A percentile compares a stretch with the other conserved stretches of the same genome.
Conservation (phyloP, 2,329 filamentous ascomycete species). For the Teratosphaeria nubilosa region DNA sequence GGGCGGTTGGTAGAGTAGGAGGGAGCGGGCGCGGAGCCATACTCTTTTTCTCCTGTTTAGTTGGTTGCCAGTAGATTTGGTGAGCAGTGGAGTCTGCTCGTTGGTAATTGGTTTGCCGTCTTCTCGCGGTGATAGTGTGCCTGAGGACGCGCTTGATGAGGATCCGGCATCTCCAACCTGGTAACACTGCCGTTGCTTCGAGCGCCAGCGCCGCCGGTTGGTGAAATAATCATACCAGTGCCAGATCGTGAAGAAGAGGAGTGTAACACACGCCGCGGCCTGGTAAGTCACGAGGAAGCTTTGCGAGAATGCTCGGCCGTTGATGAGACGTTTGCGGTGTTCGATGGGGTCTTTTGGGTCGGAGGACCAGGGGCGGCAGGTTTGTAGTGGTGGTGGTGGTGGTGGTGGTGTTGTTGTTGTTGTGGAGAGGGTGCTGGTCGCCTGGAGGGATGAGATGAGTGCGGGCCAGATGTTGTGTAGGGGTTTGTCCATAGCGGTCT, state of each 20-base stretch:
- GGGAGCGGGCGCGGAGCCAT: constrained; percentile 7
- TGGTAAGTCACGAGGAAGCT: constrained; percentile 32
- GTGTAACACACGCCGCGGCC: constrained; percentile 26
- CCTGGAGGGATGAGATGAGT: neutral
- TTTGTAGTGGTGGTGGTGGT: neutral
- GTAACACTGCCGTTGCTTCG: neutral
- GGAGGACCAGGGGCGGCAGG: neutral
- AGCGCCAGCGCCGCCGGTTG: constrained; percentile 2
- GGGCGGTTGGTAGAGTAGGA: constrained; percentile 47
- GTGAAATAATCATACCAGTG: constrained; percentile 26
- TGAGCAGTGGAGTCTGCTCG: neutral
- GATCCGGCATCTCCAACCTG: neutral
- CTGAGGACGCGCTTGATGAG: constrained; percentile 16
- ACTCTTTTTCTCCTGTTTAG: constrained; percentile 9
- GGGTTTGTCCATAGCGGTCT: neutral
- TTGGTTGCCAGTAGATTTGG: constrained; percentile 18
- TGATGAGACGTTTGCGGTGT: neutral
- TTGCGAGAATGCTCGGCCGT: constrained; percentile 22
- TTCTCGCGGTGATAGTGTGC: neutral
- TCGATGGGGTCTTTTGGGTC: neutral
- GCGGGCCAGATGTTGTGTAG: neutral
- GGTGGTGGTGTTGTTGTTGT: neutral
- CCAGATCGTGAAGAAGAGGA: constrained; percentile 28
- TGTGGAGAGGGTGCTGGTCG: neutral
- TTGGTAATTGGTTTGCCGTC: neutral